Base-by-base conservation (phyloP, 805 yeast genomes). In the Pichia californica region DNA sequence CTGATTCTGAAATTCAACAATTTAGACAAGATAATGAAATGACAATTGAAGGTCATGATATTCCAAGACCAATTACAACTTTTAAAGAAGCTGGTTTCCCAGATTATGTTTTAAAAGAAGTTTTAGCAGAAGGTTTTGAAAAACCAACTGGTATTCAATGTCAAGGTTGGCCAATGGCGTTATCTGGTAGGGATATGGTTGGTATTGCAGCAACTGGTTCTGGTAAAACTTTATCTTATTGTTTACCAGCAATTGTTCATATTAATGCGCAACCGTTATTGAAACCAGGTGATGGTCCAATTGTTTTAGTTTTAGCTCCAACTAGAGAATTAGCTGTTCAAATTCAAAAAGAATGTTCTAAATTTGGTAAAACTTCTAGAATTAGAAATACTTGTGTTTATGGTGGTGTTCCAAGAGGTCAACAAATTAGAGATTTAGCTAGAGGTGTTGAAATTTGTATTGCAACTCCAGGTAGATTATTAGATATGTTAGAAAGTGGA, bases 111-210 rank as follows among this genome's bases (percentile, higher is more conserved):
- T 74, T 93, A 61, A 72, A 68, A 47, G 96, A 91, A 74, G 89
- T 93, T 56, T 78, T 84, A 68, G 81, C 81, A 47, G 88, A 86
- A 69, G 98, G 98, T 49, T 93, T 93, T 72, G 93, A 82, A 44
- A 77, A 72, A 52, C 99, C 99, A 58, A 93, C 99, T 45, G 88
- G 88, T 53, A 93, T 93, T 61, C 99, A 93, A 73, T 88, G 96
- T 69, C 99, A 93, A 74, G 99, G 99, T 73, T 93, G 99, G 99
- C 99, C 99, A 52, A 93, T 93, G 99, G 99, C 99, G 61, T 74
- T 89, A 47, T 81, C 91, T 57, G 99, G 99, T 74, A 87, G 98
- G 72, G 98, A 93, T 66, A 84, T 93, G 91, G 86, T 93, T 68
- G 99, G 99, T 76, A 83, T 93, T 66, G 98, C 99, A 45, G 84